A percentile compares a stretch with the other conserved stretches of the same genome.
Conservation (phyloP, 768 basidiomycete genomes). For the Cystobasidium ongulense region DNA sequence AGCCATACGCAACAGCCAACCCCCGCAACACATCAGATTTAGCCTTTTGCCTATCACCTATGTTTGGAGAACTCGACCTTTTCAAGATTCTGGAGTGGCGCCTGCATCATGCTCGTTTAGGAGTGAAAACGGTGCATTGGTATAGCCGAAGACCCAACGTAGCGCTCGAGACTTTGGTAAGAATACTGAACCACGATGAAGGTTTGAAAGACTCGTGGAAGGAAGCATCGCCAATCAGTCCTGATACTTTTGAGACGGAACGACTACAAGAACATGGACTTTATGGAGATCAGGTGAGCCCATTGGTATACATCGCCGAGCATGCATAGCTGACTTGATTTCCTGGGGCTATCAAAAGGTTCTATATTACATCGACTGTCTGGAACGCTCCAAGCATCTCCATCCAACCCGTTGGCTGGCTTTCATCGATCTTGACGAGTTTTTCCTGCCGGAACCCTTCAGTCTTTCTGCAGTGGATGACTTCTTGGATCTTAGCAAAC, state of each 20-base stretch:
- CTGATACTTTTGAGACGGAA: background rate
- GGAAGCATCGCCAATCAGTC: background rate
- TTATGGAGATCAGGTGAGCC: constrained; percentile 26
- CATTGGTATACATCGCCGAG: background rate
- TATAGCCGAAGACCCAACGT: background rate
- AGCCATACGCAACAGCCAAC: background rate
- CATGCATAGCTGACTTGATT: background rate
- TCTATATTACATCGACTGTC: constrained; percentile 19
- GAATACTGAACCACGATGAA: background rate
- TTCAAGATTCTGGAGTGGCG: constrained; percentile 20
- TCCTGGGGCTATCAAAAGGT: background rate
- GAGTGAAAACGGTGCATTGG: constrained; percentile 22
- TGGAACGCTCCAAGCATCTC: constrained; percentile 6
- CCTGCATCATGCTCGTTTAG: constrained; percentile 15
- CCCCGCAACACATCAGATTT: background rate
- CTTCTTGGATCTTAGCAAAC: background rate
- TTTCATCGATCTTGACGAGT: constrained; percentile 20
- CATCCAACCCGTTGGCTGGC: constrained; percentile 13
- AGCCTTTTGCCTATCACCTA: constrained; percentile 21
- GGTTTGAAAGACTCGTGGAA: constrained; percentile 4
- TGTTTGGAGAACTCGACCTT: constrained; percentile 1
- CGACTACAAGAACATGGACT: background rate
- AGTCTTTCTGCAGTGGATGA: background rate
- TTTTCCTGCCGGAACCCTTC: constrained; percentile 3
- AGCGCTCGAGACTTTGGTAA: background rate